Evolutionary conservation across 1,139 yeast genomes (phyloP), one percentile per base, ranked within the genome.

Genomic region (Yamadazyma jaroonii): DNA sequence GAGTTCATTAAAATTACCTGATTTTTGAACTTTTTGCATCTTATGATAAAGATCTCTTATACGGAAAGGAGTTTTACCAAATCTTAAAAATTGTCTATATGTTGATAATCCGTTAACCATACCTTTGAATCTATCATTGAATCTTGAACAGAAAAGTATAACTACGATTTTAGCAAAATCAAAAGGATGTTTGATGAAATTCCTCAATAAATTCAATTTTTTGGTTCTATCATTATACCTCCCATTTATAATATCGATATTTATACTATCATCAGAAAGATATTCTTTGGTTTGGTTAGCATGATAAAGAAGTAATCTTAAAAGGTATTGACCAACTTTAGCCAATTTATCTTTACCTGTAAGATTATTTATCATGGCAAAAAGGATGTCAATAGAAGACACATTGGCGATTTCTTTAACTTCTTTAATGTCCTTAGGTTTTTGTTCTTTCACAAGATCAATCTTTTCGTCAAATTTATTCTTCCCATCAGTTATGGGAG

Each of bases 311-410:
- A 81, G 53, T 23, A 83, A 56, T 42, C 84, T 70, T 36, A 84
- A 57, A 0, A 74, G 54, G 50, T 82, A 83, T 49, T 80, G 84
- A 22, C 79, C 65, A 4, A 79, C 64, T 50, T 84, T 84, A 25
- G 87, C 84, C 47, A 81, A 43, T 50, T 82, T 81, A 52, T 84
- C 92, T 54, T 83, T 84, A 25, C 90, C 90, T 2, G 77, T 70
- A 21, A 82, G 57, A 40, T 73, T 72, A 43, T 72, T 74, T 41
- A 81, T 57, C 61, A 77, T 61, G 27, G 64, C 62, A 61, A 79
- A 72, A 40, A 80, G 62, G 4, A 81, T 61, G 35, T 77, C 81
- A 55, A 47, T 14, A 3, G 32, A n/a, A 2, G 36, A 63, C 44
- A 40, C 38, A 14, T 37, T 35, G 4, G 26, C 15, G 9, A 21